Percentiles rank a stretch among this genome's conserved stretches.
phyloP scores from a whole-genome alignment of 768 basidiomycete species.

The Xerocomellus amylosporus region DNA sequence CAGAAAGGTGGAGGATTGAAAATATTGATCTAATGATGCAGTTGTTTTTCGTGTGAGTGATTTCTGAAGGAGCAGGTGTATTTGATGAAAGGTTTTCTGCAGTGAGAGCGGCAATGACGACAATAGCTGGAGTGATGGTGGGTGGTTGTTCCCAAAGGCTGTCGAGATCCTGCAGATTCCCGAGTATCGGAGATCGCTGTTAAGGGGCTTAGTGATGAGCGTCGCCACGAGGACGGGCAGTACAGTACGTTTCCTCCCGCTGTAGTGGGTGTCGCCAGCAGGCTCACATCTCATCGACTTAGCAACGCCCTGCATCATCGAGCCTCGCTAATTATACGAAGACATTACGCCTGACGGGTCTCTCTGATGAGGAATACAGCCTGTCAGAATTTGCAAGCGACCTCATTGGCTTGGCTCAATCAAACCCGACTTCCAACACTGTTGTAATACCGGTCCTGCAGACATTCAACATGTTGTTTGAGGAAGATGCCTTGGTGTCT shows the following conservation, averaged over 20 bases:
- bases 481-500: conserved; percentile 56
- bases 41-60: conserved; percentile 51
- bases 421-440: conserved; percentile 59
- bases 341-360: conserved; percentile 43
- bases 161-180: conserved; percentile 61
- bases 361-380: conserved; percentile 38
- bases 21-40: conserved; percentile 46
- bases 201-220: conserved; percentile 74
- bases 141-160: conserved; percentile 72
- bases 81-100: conserved; percentile 2
- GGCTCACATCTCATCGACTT: conserved; percentile 19
- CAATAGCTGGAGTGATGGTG: conserved; percentile 64
- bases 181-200: conserved; percentile 58
- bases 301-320: conserved; percentile 68
- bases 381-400: conserved; percentile 54
- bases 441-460: conserved; percentile 82
- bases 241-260: conserved; percentile 53
- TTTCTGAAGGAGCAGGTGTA: background rate
- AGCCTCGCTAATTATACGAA: conserved; percentile 60
- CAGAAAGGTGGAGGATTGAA: conserved; percentile 52
- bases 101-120: conserved; percentile 36
- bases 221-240: conserved; percentile 82
- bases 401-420: conserved; percentile 51
- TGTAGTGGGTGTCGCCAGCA: conserved; percentile 4
- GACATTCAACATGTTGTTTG: conserved; percentile 69